Evolutionary conservation across 768 basidiomycete genomes (phyloP).

Genomic region (Mycena rebaudengoi): DNA sequence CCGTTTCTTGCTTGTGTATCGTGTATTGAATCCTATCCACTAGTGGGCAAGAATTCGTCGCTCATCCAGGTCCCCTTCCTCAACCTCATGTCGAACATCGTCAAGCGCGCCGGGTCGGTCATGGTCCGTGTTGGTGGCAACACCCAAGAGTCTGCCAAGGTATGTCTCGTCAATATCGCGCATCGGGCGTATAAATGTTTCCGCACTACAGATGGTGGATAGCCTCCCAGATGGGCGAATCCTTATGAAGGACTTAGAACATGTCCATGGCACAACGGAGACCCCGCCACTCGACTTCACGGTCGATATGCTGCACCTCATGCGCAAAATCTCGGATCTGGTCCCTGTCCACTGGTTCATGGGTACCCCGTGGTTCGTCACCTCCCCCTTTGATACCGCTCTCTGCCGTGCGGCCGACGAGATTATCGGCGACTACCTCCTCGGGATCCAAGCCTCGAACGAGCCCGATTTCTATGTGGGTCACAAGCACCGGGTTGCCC

Average conservation of each 20-base stretch:
- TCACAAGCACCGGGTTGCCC: neutral
- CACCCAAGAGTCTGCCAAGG: constrained; percentile 72
- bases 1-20: neutral
- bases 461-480: neutral
- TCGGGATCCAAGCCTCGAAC: constrained; percentile 3
- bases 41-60: constrained; percentile 61
- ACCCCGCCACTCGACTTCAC: constrained; percentile 62
- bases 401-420: constrained; percentile 1
- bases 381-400: constrained; percentile 1
- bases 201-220: constrained; percentile 47
- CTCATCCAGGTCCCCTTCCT: constrained; percentile 70
- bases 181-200: too few species aligned
- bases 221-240: constrained; percentile 53
- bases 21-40: neutral
- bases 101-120: constrained; percentile 67
- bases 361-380: constrained; percentile 31
- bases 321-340: constrained; percentile 53
- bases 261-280: constrained; percentile 40
- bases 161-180: too few species aligned
- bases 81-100: constrained; percentile 82
- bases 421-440: constrained; percentile 12
- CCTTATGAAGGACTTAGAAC: constrained; percentile 27
- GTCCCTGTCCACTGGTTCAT: constrained; percentile 59
- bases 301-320: constrained; percentile 57
- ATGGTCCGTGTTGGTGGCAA: constrained; percentile 80